Percentiles rank a stretch among this genome's conserved stretches.
Conservation (phyloP, 1,284 basidiomycete genomes). For the Amylostereum chailletii region DNA sequence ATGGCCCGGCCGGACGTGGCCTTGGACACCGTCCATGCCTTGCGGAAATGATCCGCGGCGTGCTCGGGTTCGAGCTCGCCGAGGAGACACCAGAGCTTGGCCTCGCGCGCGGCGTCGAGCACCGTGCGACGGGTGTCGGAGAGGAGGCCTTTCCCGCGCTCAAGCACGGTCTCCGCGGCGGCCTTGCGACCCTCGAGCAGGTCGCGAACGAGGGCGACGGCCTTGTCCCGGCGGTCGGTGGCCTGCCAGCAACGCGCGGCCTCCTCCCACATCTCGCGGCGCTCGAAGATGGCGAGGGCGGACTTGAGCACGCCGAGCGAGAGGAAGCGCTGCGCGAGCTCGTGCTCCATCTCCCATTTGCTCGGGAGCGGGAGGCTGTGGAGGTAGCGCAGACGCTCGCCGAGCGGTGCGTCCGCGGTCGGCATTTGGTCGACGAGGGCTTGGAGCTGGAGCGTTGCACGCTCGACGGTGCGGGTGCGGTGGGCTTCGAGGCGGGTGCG, state of each 20-base stretch:
- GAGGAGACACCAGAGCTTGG: constrained; percentile 93
- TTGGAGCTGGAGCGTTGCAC: constrained; percentile 83
- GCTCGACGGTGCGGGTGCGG: constrained; percentile 85
- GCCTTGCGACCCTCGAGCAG: constrained; percentile 75
- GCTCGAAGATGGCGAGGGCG: constrained; percentile 86
- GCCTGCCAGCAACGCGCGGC: constrained; percentile 80
- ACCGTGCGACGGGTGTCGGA: constrained; percentile 32
- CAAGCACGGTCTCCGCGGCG: constrained; percentile 70
- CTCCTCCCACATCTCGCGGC: constrained; percentile 96
- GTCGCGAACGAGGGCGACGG: constrained; percentile 72
- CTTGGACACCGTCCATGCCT: constrained; percentile 79
- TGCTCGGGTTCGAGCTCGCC: constrained; percentile 82
- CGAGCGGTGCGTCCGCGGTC: constrained; percentile 60
- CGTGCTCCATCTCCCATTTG: constrained; percentile 87
- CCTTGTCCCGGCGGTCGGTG: constrained; percentile 73
- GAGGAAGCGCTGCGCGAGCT: constrained; percentile 77
- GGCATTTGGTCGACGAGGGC: constrained; percentile 95
- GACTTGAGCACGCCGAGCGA: constrained; percentile 80
- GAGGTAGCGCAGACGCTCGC: constrained; percentile 73
- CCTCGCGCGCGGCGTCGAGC: constrained; percentile 68
- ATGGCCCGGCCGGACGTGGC: constrained; percentile 82
- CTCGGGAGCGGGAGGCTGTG: constrained; percentile 76
- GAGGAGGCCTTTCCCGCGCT: constrained; percentile 42
- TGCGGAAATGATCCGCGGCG: constrained; percentile 67
- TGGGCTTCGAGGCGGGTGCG: constrained; percentile 82